Evolutionary conservation across 208 protist species (phyloP), one percentile per base, ranked within the genome.

Genomic region (Lotmaria passim): DNA sequence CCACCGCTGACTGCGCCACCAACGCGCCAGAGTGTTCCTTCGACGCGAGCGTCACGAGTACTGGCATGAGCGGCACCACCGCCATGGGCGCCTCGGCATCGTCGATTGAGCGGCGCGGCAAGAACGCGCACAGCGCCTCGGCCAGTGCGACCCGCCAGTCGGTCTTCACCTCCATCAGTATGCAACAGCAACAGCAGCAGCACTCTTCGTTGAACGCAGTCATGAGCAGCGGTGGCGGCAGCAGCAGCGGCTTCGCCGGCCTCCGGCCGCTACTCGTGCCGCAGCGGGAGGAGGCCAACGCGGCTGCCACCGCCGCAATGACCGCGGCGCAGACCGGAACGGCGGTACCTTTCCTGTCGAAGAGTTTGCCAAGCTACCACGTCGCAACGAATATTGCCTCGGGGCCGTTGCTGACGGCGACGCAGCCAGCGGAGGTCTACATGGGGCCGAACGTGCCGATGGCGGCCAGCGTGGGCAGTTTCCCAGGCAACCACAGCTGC

Each of bases 151-250:
- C 7, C 1, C 55, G 71, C 21, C 71, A 70, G 30, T 77, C 71
- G 34, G 63, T 77, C 55, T 77, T 77, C 57, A 60, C 62, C 28
- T 69, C 69, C 38, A 61, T 66, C 34, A 77, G 48, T 48, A 55
- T 69, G 17, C 71, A 71, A 39, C 71, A 70, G 61, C 44, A 74
- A 17, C 65, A 72, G 56, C 69, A 61, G 53, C 60, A 76, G 59
- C 48, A 52, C 43, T 53, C 38, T 17, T 65, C 51, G 31, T 36
- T 36, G n/a, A n/a, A n/a, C n/a, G n/a, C n/a, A n/a, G n/a, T n/a
- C n/a, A n/a, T n/a, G n/a, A n/a, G n/a, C 30, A 21, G 44, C 31
- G 8, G 60, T 15, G 10, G 31, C 6, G 57, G 58, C 17, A 17
- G 21, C 21, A 47, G 31, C 31, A 47, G 47, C 58, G 58, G 44